Evolutionary conservation across 2,329 filamentous ascomycete species (phyloP), one percentile per base, ranked within the genome.

Genomic region (Pestalotiopsis fici): DNA sequence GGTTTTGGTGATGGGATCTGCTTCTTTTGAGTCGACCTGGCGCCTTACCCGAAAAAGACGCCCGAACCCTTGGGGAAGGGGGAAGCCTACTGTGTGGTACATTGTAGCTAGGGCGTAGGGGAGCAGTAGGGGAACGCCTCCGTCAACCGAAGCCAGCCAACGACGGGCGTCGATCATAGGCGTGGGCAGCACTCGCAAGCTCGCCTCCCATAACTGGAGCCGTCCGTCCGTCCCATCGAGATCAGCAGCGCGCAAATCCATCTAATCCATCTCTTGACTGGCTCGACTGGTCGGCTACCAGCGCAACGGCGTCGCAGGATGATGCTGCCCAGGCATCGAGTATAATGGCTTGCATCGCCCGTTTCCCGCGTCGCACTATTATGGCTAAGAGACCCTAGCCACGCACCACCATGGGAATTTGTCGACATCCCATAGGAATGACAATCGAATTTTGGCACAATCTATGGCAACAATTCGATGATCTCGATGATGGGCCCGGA

Each of bases 1-100:
- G 27, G 50, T 64, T 64, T 64, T 55, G 43, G 61, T 64, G 61
- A 31, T 9, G 61, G 11, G 43, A 64, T 64, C 39, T 27, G 15
- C 23, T 12, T 15, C 23, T 27, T 15, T 27, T 13, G 55, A 28
- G 55, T n/a, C 7, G 43, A n/a, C 43, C 43, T 50, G 43, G 43
- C 43, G 43, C 43, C n/a, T 50, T 50, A 25, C 27, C 55, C 23
- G 27, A 28, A 57, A 15, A 4, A 57, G 27, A 28, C 5, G 18
- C 18, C 23, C 23, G 23, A 25, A 50, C 43, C 18, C 43, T 50
- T 50, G 43, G 43, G 43, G 43, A n/a, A 50, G n/a, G n/a, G 43
- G 43, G 18, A 50, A 50, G 4, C 18, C 15, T 50, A 18, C 15
- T 50, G 31, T 35, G 31, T 35, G 11, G 31, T 35, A 35, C n/a